phyloP scores from a whole-genome alignment of 768 basidiomycete species.

The Daedaleopsis nitida region DNA sequence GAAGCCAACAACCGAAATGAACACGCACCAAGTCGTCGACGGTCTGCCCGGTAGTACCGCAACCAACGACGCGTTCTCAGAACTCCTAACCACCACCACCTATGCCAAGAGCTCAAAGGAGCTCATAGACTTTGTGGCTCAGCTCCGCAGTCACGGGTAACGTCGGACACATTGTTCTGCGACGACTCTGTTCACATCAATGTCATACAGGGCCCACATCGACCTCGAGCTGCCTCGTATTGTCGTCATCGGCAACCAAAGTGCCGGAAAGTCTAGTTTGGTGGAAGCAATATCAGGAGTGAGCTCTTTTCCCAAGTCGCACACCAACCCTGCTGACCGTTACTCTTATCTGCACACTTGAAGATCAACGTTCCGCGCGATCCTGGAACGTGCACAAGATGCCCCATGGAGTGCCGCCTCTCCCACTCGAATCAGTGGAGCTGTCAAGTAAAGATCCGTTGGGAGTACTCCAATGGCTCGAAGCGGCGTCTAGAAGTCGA shows the following conservation, averaged over 20 bases:
- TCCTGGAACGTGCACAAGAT: slow-evolving; percentile 48
- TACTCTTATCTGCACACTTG: no score
- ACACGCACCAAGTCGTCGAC: no score
- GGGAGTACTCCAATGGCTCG: slow-evolving; percentile 40
- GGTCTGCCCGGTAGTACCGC: no score
- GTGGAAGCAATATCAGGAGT: slow-evolving; percentile 55
- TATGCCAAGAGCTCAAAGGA: no score
- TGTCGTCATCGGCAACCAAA: slow-evolving; percentile 54
- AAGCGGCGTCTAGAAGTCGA: slow-evolving; percentile 18
- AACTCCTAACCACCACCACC: no score
- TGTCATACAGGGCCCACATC: slow-evolving; percentile 37
- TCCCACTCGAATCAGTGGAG: slow-evolving; percentile 20
- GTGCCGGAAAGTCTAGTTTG: slow-evolving; percentile 48
- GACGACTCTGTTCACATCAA: no score
- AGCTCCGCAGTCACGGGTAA: no score
- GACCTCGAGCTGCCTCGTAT: slow-evolving; percentile 52
- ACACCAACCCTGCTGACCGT: no score
- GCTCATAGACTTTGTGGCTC: no score
- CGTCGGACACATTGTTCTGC: no score
- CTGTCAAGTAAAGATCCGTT: slow-evolving; percentile 45
- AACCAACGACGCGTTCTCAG: no score
- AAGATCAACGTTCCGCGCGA: slow-evolving; percentile 26
- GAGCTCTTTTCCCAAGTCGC: slow-evolving; percentile 28
- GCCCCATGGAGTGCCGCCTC: slow-evolving; percentile 41
- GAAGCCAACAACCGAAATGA: no score